Evolutionary conservation across 169 alveolate species (phyloP).

Genomic region (Babesia gibsoni): DNA sequence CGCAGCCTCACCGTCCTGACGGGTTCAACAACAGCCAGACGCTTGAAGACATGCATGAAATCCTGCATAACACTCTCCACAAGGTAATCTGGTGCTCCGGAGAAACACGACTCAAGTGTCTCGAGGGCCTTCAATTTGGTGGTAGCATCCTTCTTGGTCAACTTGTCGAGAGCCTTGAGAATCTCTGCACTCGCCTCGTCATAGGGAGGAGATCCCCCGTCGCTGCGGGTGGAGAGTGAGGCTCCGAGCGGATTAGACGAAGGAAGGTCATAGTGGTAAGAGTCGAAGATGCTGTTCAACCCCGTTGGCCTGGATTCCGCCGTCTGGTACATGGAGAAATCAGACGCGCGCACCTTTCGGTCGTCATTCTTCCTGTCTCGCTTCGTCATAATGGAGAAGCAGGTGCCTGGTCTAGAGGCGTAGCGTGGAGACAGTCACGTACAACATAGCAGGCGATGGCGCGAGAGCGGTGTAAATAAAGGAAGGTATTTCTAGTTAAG

Average conservation of each 20-base stretch:
- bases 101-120: not conserved
- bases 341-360: conserved; percentile 53
- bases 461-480: no score
- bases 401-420: no score
- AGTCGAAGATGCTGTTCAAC: conserved; percentile 46
- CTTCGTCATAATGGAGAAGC: conserved; percentile 17
- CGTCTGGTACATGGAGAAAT: conserved; percentile 51
- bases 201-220: not conserved
- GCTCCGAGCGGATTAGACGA: not conserved
- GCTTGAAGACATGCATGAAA: conserved; percentile 39
- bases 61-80: conserved; percentile 36
- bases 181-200: conserved; percentile 21
- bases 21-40: conserved; percentile 52
- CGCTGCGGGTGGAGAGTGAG: not conserved
- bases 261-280: conserved; percentile 16
- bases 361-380: conserved; percentile 31
- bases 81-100: conserved; percentile 4
- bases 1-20: conserved; percentile 20
- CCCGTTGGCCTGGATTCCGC: conserved; percentile 60
- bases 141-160: conserved; percentile 50
- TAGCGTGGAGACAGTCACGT: no score
- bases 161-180: conserved; percentile 40
- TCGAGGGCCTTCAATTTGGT: conserved; percentile 60
- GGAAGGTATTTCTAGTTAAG: no score
- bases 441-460: no score